Percentiles rank a stretch among this genome's conserved stretches.
These are phyloP conservation scores for Cercospora citrullina DNA, from an alignment of 2,329 filamentous ascomycete genomes.

Conservation along the genomic window DNA sequence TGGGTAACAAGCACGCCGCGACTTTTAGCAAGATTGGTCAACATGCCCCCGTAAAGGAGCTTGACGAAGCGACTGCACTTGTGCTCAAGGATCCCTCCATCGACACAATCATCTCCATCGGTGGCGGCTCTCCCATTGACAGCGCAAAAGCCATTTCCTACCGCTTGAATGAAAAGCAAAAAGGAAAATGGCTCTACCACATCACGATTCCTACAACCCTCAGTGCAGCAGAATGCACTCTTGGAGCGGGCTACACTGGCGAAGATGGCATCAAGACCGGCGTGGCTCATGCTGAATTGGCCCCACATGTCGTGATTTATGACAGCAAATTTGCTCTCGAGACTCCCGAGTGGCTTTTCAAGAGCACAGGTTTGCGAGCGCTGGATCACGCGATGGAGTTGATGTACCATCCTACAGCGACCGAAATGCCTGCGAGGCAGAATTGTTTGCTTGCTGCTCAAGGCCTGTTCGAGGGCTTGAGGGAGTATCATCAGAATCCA, in stretches of 20 bases:
- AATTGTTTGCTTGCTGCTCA: conserved; percentile 48
- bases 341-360: conserved; percentile 53
- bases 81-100: conserved; percentile 49
- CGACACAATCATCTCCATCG: conserved; percentile 58
- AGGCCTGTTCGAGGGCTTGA: conserved; percentile 51
- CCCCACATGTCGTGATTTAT: conserved; percentile 54
- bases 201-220: conserved; percentile 54
- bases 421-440: conserved; percentile 53
- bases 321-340: conserved; percentile 53
- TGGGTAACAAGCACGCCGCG: conserved; percentile 55
- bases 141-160: conserved; percentile 51
- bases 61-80: conserved; percentile 53
- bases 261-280: conserved; percentile 51
- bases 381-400: conserved; percentile 58
- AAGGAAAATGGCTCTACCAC: conserved; percentile 45
- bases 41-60: conserved; percentile 56
- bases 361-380: conserved; percentile 55
- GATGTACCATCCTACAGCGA: conserved; percentile 54
- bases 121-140: conserved; percentile 58
- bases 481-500: conserved; percentile 48
- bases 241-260: conserved; percentile 54
- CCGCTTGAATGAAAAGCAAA: conserved; percentile 44
- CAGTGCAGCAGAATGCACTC: conserved; percentile 57
- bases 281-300: conserved; percentile 46
- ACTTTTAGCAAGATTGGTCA: conserved; percentile 58